Evolutionary conservation across 495 filamentous ascomycete species (phyloP).

Genomic region (Penicillium longicatenatum): DNA sequence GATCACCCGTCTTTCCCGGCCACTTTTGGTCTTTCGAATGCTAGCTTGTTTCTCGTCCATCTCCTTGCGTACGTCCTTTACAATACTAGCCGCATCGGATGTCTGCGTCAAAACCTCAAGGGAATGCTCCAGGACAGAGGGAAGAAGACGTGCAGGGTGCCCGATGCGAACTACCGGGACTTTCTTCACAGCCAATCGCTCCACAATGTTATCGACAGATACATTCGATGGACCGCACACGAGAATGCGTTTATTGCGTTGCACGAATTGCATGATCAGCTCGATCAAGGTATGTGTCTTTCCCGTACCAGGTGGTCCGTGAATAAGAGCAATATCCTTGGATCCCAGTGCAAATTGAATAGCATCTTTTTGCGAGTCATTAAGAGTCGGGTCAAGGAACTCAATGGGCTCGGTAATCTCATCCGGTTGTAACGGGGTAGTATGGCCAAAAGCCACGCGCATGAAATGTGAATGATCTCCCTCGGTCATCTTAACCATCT

Average conservation of each 20-base stretch:
- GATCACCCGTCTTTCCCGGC: slow-evolving; percentile 76
- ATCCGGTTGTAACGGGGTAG: slow-evolving; percentile 38
- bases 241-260: slow-evolving; percentile 69
- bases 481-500: slow-evolving; percentile 70
- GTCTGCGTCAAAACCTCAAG: slow-evolving; percentile 92
- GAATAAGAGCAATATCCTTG: slow-evolving; percentile 85
- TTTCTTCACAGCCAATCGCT: slow-evolving; percentile 79
- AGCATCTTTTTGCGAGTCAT: slow-evolving; percentile 88
- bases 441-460: slow-evolving; percentile 76
- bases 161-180: slow-evolving; percentile 88
- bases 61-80: slow-evolving; percentile 87
- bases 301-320: slow-evolving; percentile 93
- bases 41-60: slow-evolving; percentile 91
- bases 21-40: slow-evolving; percentile 82
- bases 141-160: slow-evolving; percentile 88
- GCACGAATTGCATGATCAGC: slow-evolving; percentile 83
- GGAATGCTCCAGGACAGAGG: slow-evolving; percentile 84
- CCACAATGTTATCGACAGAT: slow-evolving; percentile 98
- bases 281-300: slow-evolving; percentile 98
- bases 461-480: slow-evolving; percentile 73
- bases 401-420: slow-evolving; percentile 61
- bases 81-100: slow-evolving; percentile 84
- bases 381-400: slow-evolving; percentile 79
- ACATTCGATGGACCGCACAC: slow-evolving; percentile 97
- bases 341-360: slow-evolving; percentile 85